Conservation (phyloP, 169 alveolate genomes). For the Theileria annulata region DNA sequence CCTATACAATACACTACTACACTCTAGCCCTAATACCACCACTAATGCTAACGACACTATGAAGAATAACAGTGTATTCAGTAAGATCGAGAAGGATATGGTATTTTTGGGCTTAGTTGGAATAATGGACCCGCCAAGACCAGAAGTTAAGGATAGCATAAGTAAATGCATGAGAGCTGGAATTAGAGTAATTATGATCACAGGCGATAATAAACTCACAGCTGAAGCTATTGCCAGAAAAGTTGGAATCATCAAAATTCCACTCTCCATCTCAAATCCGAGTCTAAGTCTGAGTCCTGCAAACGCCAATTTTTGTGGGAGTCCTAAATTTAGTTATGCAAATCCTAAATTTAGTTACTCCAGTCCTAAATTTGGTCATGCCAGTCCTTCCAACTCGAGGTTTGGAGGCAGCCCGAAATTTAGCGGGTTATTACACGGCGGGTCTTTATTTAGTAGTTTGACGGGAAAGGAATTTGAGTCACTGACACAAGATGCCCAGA, state of each 20-base stretch:
- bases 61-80: conserved; percentile 37
- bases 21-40: conserved; percentile 23
- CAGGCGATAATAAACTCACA: conserved; percentile 97
- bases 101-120: conserved; percentile 94
- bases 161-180: conserved; percentile 95
- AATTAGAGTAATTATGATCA: conserved; percentile 97
- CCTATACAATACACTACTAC: conserved; percentile 44
- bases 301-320: too few species aligned
- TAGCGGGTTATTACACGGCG: conserved; percentile 6
- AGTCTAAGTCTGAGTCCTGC: background rate
- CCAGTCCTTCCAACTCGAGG: too few species aligned
- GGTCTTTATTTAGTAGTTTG: conserved; percentile 69
- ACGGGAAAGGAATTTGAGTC: conserved; percentile 95
- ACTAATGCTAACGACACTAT: too few species aligned
- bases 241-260: conserved; percentile 85
- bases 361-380: too few species aligned
- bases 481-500: conserved; percentile 77
- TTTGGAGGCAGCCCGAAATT: too few species aligned
- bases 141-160: conserved; percentile 92
- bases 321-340: too few species aligned
- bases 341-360: too few species aligned
- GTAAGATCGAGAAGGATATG: conserved; percentile 86
- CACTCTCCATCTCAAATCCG: background rate
- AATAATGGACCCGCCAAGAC: conserved; percentile 97
- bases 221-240: conserved; percentile 98